Percentiles rank a stretch among this genome's conserved stretches.
Evolutionary conservation across 108 stramenopile species (phyloP).

Genomic region (Pseudonitzschia delicatissima): DNA sequence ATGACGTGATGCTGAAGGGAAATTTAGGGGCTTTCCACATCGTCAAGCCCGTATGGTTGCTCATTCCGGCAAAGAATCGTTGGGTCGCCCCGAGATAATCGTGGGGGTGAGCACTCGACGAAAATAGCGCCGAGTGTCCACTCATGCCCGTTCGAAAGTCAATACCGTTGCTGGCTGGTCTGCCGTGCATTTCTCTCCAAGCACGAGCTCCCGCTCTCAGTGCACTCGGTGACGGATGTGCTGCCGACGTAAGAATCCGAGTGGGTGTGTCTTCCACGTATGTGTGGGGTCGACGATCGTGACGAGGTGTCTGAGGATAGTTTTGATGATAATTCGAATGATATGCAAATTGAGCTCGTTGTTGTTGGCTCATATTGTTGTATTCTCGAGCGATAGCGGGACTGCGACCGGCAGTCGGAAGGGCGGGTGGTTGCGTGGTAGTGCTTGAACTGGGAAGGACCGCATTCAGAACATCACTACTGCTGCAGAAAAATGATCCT

Average conservation of each 20-base stretch:
- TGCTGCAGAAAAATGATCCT: conserved; percentile 29
- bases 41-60: conserved; percentile 58
- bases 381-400: conserved; percentile 30
- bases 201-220: conserved; percentile 41
- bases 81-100: conserved; percentile 37
- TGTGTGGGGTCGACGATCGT: conserved; percentile 36
- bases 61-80: conserved; percentile 48
- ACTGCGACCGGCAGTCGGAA: conserved; percentile 13
- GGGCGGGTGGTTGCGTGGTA: conserved; percentile 4
- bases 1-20: conserved; percentile 6
- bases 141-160: conserved; percentile 78
- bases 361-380: conserved; percentile 12
- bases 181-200: conserved; percentile 39
- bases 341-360: conserved; percentile 33
- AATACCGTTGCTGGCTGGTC: conserved; percentile 37
- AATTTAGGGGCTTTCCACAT: conserved; percentile 43
- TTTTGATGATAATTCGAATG: conserved; percentile 48
- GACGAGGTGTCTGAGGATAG: conserved; percentile 55
- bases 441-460: conserved; percentile 17
- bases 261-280: conserved; percentile 44
- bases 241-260: conserved; percentile 40
- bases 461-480: conserved; percentile 27
- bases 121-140: conserved; percentile 62
- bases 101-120: conserved; percentile 59
- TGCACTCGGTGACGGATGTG: conserved; percentile 54